Evolutionary conservation across 1,139 yeast genomes (phyloP), one percentile per base, ranked within the genome.

Genomic region (Hyphopichia khmerensis): DNA sequence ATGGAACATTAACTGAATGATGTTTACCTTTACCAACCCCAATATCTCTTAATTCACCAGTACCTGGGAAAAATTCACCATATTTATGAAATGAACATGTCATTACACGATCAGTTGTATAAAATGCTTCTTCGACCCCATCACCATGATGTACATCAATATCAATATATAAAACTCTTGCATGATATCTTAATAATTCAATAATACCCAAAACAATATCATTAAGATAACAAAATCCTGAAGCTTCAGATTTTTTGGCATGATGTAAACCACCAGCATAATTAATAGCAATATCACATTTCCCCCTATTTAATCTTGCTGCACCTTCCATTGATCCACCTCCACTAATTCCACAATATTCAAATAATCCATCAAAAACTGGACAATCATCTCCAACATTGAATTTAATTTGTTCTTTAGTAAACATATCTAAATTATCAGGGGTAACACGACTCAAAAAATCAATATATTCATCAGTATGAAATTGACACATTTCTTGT

Each of bases 321-420:
- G 98, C 96, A 35, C 97, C 98, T 63, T 93, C 99, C 87, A 93
- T 85, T 17, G 96, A 87, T 1, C 97, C 98, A 40, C 99, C 99
- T 16, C 97, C 96, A 35, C 89, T 83, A 44, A 91, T 88, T 35
- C 95, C 89, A 64, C 97, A 90, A 62, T 87, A 93, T 64, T 93
- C 99, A 60, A 88, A 91, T 54, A 93, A 74, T 5, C 99, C 99
- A 64, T 93, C 97, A 63, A 93, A 93, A 15, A 90, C 96, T 3
- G 97, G 97, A 65, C 96, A 90, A 62, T 93, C 99, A 60, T 91
- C 97, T 38, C 97, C 98, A 31, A 93, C 96, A 62, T 93, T 91
- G 71, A 93, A 93, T 64, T 90, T 89, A 43, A 87, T 87, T 60
- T 89, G 96, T 64, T 93, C 98, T 61, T 90, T 90, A 55, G 88